Percentiles rank a stretch among this genome's conserved stretches.
phyloP scores from a whole-genome alignment of 306 rosid species.

The Abrus precatorius region DNA sequence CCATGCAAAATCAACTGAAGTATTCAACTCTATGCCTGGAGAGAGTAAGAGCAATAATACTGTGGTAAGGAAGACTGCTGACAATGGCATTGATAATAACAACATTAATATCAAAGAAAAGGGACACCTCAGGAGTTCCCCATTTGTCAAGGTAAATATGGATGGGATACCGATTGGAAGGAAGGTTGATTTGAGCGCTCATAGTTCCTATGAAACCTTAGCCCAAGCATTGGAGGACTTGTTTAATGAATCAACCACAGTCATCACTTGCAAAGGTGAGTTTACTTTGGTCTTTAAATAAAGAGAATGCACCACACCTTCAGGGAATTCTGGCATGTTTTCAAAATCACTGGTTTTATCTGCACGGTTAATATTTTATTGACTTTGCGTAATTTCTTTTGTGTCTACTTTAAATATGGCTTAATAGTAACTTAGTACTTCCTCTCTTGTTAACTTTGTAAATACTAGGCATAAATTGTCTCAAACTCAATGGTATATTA shows the following conservation, averaged over 20 bases:
- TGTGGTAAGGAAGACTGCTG: slow-evolving; percentile 48
- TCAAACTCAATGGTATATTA: neutral
- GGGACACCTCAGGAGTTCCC: slow-evolving; percentile 59
- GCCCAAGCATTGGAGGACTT: slow-evolving; percentile 79
- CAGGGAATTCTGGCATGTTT: neutral
- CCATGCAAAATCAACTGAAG: slow-evolving; percentile 72
- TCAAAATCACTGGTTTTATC: slow-evolving; percentile 15
- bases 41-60: slow-evolving; percentile 54
- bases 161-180: slow-evolving; percentile 92
- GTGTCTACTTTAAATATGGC: slow-evolving; percentile 18
- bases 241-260: slow-evolving; percentile 71
- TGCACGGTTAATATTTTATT: slow-evolving; percentile 17
- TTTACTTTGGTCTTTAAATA: slow-evolving; percentile 23
- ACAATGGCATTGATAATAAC: slow-evolving; percentile 53
- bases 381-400: slow-evolving; percentile 5
- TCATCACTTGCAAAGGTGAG: slow-evolving; percentile 65
- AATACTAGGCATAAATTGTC: neutral
- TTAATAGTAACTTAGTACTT: slow-evolving; percentile 12
- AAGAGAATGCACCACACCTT: slow-evolving; percentile 6
- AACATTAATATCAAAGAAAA: slow-evolving; percentile 58
- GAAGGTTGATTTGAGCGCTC: slow-evolving; percentile 86
- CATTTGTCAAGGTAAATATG: slow-evolving; percentile 91
- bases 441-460: slow-evolving; percentile 9
- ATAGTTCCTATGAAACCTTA: slow-evolving; percentile 79
- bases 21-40: slow-evolving; percentile 56